phyloP scores from a whole-genome alignment of 2,329 filamentous ascomycete species.

The Magnaporthiopsis rhizophila region DNA sequence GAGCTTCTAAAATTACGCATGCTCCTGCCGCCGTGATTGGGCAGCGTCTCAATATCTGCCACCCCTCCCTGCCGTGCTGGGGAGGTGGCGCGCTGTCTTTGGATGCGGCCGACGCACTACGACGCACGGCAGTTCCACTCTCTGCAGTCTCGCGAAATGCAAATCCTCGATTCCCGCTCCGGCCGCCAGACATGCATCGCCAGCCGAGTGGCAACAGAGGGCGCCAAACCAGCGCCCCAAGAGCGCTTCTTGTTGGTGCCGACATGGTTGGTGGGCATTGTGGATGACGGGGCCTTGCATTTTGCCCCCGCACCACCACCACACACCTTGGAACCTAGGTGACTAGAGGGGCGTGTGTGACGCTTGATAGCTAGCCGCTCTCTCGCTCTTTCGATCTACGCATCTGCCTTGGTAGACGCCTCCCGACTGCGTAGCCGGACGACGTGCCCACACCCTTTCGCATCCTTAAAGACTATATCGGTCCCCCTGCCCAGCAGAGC shows the following conservation, averaged over 20 bases:
- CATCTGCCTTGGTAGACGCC: neutral
- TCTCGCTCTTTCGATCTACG: neutral
- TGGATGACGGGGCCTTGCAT: neutral
- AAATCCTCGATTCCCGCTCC: neutral
- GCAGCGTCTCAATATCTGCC: neutral
- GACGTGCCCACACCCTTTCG: neutral
- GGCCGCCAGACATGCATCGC: neutral
- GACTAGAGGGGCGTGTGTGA: neutral
- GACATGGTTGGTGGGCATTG: neutral
- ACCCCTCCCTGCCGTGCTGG: neutral
- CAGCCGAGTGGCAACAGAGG: neutral
- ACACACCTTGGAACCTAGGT: neutral
- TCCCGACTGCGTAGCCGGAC: neutral
- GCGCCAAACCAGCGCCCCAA: neutral
- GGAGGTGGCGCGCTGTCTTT: neutral
- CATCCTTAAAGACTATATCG: conserved; percentile 12
- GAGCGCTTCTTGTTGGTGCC: neutral
- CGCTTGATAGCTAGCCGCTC: neutral
- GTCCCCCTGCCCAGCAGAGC: conserved; percentile 9
- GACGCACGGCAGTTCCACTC: neutral
- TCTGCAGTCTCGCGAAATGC: neutral
- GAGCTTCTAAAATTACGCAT: neutral
- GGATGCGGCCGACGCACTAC: neutral
- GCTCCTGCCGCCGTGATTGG: neutral
- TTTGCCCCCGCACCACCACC: neutral